Evolutionary conservation across 2,329 filamentous ascomycete species (phyloP), one percentile per base, ranked within the genome.

Genomic region (Emergomyces orientalis): DNA sequence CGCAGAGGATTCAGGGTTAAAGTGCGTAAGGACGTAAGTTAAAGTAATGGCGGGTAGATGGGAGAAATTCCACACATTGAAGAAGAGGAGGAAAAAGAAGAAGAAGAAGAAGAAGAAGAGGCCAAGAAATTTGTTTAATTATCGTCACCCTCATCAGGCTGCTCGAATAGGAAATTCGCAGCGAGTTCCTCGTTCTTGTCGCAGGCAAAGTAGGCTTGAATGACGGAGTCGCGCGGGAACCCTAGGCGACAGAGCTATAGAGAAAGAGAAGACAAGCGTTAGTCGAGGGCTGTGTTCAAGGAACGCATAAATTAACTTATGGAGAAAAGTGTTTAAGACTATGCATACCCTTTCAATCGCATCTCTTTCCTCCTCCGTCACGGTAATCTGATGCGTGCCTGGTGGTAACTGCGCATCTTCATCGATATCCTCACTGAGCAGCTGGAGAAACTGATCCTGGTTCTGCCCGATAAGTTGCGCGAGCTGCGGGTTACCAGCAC

Each of bases 141-240:
- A 7, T 67, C 65, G 49, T 78, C 74, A 43, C 90, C 88, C 57
- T 97, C 92, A 65, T 96, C 91, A 11, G 92, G 92, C 78, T 97
- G 91, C 71, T 99, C 94, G 73, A 99, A 99, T 64, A 99, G 82
- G 77, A 97, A 97, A 79, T 99, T 99, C 67, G 94, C 94, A 0
- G 94, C 94, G 60, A 99, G 83, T 78, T 99, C 94, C 79, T 99
- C 94, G 76, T 99, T 97, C 84, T 97, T 99, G 78, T 99, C 94
- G 77, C 94, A 99, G 41, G 94, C 94, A 74, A 99, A 99, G 79
- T 97, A 99, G 32, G 94, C 94, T 79, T 99, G 93, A 69, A 97
- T 96, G 60, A 94, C 94, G 70, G 91, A 86, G 70, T 97, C 91
- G 64, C 92, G 87, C 70, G 93, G 87, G 75, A 99, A 99, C 43